Conservation (phyloP, 768 basidiomycete species). For the Boletus rex-veris region DNA sequence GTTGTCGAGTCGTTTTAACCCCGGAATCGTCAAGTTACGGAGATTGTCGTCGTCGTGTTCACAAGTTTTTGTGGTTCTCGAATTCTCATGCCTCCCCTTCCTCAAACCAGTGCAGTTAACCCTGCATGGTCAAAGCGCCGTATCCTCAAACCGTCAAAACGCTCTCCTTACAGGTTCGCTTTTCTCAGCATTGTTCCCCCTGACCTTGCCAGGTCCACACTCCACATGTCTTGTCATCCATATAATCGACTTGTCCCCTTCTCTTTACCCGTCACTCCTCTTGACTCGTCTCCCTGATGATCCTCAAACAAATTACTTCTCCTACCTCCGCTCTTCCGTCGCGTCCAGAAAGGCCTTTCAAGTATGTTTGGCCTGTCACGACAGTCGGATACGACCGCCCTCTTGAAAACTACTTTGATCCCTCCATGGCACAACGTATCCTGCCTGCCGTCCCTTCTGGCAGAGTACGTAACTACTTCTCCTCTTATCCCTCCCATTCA, state of each 20-base stretch:
- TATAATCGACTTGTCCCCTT: slow-evolving; percentile 16
- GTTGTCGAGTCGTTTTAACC: too few species aligned
- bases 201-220: slow-evolving; percentile 10
- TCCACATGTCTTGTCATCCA: slow-evolving; percentile 14
- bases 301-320: slow-evolving; percentile 1
- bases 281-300: slow-evolving; percentile 12
- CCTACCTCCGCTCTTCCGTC: slow-evolving; percentile 10
- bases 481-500: neutral
- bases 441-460: slow-evolving; percentile 10
- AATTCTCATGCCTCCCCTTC: too few species aligned
- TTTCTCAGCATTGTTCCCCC: too few species aligned
- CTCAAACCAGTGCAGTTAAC: neutral
- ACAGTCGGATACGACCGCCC: slow-evolving; percentile 19
- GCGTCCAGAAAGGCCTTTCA: slow-evolving; percentile 12
- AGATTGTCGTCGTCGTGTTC: neutral
- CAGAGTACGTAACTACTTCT: slow-evolving; percentile 11
- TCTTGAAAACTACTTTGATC: slow-evolving; percentile 26
- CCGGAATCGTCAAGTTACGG: too few species aligned
- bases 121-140: neutral
- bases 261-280: neutral
- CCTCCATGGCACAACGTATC: slow-evolving; percentile 15
- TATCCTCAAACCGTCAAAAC: slow-evolving; percentile 12
- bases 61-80: too few species aligned
- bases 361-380: slow-evolving; percentile 6
- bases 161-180: neutral